Conservation (phyloP, 371 early-diverging fungal genomes). For the Umbelopsis sp. region DNA sequence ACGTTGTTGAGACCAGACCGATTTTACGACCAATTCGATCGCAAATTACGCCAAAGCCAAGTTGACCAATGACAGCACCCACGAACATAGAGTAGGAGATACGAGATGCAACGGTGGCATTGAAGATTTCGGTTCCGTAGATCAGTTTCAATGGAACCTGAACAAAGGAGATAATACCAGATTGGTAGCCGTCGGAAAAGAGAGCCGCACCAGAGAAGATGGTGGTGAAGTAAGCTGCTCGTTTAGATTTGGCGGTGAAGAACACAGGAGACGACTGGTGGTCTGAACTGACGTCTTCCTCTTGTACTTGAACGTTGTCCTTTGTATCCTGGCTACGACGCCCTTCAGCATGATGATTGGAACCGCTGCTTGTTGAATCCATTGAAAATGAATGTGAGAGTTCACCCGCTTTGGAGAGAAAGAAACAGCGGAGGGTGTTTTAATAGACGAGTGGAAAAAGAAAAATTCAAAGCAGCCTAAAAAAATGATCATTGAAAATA, state of each 20-base stretch:
- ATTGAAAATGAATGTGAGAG: too few species aligned
- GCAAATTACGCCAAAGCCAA: slow-evolving; percentile 51
- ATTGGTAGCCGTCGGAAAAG: slow-evolving; percentile 44
- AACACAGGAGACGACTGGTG: background rate
- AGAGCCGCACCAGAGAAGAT: slow-evolving; percentile 34
- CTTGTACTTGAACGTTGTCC: background rate
- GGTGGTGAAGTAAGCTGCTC: slow-evolving; percentile 43
- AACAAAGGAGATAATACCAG: slow-evolving; percentile 41
- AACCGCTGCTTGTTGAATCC: too few species aligned
- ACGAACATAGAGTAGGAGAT: slow-evolving; percentile 43
- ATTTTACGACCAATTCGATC: slow-evolving; percentile 59
- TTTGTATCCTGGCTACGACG: background rate
- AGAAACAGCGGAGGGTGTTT: background rate
- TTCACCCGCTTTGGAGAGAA: too few species aligned
- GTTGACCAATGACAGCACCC: slow-evolving; percentile 40
- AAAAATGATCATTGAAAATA: background rate
- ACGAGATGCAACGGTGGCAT: slow-evolving; percentile 35
- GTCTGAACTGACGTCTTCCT: background rate
- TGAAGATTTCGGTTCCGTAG: slow-evolving; percentile 30
- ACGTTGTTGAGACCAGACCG: slow-evolving; percentile 52
- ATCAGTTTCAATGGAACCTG: slow-evolving; percentile 37
- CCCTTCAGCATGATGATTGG: too few species aligned
- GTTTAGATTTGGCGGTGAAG: slow-evolving; percentile 17
- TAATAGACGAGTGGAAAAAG: background rate
- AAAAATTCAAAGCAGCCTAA: background rate